These are phyloP conservation scores for Pichia sp. DNA, from an alignment of 1,139 yeast species.

Conservation along the genomic window DNA sequence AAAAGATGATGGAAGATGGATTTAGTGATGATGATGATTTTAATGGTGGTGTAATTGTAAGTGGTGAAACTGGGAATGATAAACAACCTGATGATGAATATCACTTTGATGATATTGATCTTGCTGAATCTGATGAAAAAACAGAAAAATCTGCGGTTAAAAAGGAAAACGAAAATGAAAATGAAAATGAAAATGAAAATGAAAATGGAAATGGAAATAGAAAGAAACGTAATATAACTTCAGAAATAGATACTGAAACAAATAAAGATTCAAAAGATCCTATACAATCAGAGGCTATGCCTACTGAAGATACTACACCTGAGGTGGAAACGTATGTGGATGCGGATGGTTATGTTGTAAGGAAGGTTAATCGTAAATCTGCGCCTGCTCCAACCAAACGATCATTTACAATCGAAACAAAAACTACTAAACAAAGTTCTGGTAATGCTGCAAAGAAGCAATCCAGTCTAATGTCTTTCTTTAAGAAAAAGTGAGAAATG, in stretches of 20 bases:
- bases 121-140: constrained; percentile 6
- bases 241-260: not conserved
- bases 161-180: not conserved
- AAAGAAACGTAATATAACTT: not conserved
- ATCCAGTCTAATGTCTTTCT: constrained; percentile 28
- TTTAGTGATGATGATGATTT: constrained; percentile 15
- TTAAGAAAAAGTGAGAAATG: constrained; percentile 22
- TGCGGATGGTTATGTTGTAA: constrained; percentile 14
- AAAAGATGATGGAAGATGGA: constrained; percentile 21
- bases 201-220: not conserved
- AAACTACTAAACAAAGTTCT: constrained; percentile 6
- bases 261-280: no score
- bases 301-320: not conserved
- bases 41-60: constrained; percentile 7
- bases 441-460: constrained; percentile 21
- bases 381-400: not conserved
- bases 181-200: not conserved
- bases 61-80: not conserved
- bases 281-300: no score
- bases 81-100: constrained; percentile 1
- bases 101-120: constrained; percentile 11
- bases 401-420: constrained; percentile 8
- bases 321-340: constrained; percentile 14
- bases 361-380: constrained; percentile 6
- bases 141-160: not conserved